Base-by-base conservation (phyloP, 805 yeast species). In the Metschnikowia aberdeeniae region DNA sequence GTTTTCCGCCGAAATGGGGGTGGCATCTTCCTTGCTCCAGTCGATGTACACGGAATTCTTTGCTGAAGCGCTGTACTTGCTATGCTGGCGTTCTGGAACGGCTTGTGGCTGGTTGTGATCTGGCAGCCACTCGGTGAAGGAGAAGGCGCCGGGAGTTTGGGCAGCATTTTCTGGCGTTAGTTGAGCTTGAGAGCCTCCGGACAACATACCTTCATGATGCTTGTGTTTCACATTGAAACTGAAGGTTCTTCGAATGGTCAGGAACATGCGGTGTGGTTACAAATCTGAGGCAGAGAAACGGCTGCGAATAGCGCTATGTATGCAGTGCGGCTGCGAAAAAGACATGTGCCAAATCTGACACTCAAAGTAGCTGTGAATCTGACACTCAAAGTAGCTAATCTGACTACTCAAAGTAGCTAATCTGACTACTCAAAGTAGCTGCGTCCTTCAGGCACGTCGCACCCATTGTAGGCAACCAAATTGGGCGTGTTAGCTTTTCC, bases 1-100 rank as follows among this genome's bases (percentile, higher is more conserved):
- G 26, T 78, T 80, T 35, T 66, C 70, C 41, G 72, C 66, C 1
- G 75, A 54, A 12, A 81, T 73, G 1, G 86, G 86, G 3, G 70
- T 67, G 2, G 65, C 57, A 3, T 59, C 62, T 2, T 59, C 55
- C 4, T 67, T 61, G 17, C 62, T 61, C 85, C 86, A 81, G 6
- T 76, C 34, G 12, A 13, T n/a, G 27, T 37, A 37, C 12, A 24
- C 34, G 3, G 9, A 24, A 12, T 10, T 37, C 8, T 17, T 9
- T 8, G n/a, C 19, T n/a, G 22, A n/a, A 9, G n/a, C 3, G 12
- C 11, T 29, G 31, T 12, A 5, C 19, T 17, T 10, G 17, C 13
- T 29, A 24, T 5, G 6, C 34, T 6, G 34, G 8, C 9, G 14
- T 20, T 4, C 40, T 29, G 34, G 26, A 22, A 22, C 26, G 26